These are phyloP conservation scores for Chaetomium sp. DNA, from an alignment of 2,329 filamentous ascomycete species.

Conservation along the genomic window DNA sequence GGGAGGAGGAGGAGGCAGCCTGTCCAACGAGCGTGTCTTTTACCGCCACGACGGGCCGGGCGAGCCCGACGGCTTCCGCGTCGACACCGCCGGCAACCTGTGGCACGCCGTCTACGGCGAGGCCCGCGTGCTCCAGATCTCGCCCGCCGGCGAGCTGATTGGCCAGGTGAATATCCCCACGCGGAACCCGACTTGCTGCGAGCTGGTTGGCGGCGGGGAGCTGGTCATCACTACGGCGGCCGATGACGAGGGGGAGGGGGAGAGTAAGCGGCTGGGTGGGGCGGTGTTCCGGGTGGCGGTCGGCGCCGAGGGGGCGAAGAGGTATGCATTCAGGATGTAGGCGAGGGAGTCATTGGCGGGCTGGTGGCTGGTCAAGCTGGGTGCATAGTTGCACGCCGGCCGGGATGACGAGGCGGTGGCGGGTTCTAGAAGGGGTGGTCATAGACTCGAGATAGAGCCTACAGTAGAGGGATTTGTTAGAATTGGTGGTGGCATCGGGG, in stretches of 20 bases:
- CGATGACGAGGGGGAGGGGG: constrained; percentile 65
- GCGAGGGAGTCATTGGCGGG: not conserved
- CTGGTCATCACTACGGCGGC: constrained; percentile 78
- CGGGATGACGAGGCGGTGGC: not conserved
- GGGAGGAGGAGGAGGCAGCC: constrained; percentile 63
- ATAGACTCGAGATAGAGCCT: not conserved
- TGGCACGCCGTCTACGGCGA: constrained; percentile 89
- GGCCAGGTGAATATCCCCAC: constrained; percentile 78
- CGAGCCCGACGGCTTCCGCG: constrained; percentile 80
- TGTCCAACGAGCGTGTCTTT: constrained; percentile 70
- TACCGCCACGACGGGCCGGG: constrained; percentile 68
- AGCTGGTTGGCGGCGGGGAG: constrained; percentile 73
- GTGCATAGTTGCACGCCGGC: not conserved
- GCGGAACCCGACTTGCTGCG: constrained; percentile 75
- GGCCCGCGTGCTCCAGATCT: constrained; percentile 72
- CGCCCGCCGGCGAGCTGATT: constrained; percentile 67
- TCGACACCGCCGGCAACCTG: constrained; percentile 82
- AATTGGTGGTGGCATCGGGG: not conserved
- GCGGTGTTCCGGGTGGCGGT: constrained; percentile 77
- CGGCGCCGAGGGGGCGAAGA: constrained; percentile 67
- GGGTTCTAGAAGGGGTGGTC: not conserved
- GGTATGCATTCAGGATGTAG: constrained; percentile 56
- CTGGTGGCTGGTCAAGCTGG: not conserved
- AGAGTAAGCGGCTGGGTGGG: constrained; percentile 67
- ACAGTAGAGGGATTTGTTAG: not conserved